Base-by-base conservation (phyloP, 176 grass and related monocot species). In the Carex scoparia region DNA sequence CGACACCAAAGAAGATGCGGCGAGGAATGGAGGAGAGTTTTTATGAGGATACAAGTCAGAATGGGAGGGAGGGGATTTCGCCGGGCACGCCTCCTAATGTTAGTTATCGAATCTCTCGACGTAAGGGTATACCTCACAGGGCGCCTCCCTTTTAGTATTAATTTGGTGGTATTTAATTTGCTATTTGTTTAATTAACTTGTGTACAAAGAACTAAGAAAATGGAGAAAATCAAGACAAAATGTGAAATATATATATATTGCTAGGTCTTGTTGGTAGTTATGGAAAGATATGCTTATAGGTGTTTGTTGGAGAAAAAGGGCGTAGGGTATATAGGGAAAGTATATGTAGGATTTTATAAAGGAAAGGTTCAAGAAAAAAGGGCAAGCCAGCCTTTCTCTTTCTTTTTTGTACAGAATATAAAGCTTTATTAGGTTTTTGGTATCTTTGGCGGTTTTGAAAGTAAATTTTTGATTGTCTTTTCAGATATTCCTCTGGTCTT, bases 121-220 rank as follows among this genome's bases (percentile, higher is more conserved):
- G 89, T 1, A 90, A 90, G 85, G 85, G 89, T 67, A 68, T 81
- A 63, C 89, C 89, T 62, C 89, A 87, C 58, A 60, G 89, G 33
- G 81, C 89, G 46, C 88, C 88, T 84, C 89, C 85, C 73, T 87
- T 84, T 71, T 90, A 72, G 66, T 30, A 63, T n/a, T 49, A 30
- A 82, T 75, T 46, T 81, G 46, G 12, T 79, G 74, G 28, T 35
- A 35, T 10, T 78, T 55, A 57, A 57, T 55, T 27, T 76, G 27
- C n/a, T 79, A 58, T 58, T 79, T 28, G 14, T 58, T 79, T 28
- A 7, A 27, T 75, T 79, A 58, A 37, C 53, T 79, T 79, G 35
- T 79, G 74, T 79, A 78, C 74, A 76, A 84, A 49, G 18, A 37
- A 55, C 44, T 23, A 38, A 40, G 49, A 70, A 60, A 86, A 81